phyloP scores from a whole-genome alignment of 371 early-diverging fungal species.

The Synchytrium microbalum region DNA sequence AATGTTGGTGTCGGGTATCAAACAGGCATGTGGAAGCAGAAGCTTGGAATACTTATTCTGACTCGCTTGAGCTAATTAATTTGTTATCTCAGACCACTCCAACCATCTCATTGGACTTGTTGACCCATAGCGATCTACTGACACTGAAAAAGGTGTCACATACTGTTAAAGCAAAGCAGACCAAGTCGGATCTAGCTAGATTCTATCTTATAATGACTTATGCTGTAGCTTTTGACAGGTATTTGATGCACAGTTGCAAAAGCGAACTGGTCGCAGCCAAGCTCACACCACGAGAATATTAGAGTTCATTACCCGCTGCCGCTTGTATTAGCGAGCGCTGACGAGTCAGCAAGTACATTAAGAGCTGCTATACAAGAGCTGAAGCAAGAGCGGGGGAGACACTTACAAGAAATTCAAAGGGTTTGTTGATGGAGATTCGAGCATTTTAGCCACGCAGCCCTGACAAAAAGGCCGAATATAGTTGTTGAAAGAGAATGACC shows the following conservation, averaged over 20 bases:
- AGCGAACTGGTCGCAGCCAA: background rate
- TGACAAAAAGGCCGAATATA: constrained; percentile 5
- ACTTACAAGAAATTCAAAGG: constrained; percentile 9
- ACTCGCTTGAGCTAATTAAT: background rate
- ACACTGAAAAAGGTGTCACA: background rate
- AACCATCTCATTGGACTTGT: constrained; percentile 27
- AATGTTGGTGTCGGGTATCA: constrained; percentile 32
- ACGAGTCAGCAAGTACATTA: background rate
- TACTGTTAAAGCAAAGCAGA: background rate
- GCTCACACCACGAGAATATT: background rate
- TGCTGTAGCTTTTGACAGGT: constrained; percentile 42
- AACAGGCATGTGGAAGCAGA: constrained; percentile 9
- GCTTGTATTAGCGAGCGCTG: constrained; percentile 10
- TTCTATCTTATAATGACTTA: constrained; percentile 40
- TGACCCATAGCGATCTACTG: constrained; percentile 15
- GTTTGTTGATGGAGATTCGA: background rate
- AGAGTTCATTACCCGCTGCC: constrained; percentile 46
- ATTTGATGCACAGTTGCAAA: background rate
- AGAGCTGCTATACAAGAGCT: constrained; percentile 3
- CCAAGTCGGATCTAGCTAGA: constrained; percentile 5
- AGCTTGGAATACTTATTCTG: background rate
- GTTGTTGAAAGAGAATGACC: constrained; percentile 33
- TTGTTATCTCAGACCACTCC: constrained; percentile 6
- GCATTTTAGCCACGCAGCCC: background rate
- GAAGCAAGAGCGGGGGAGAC: constrained; percentile 9